Conservation (phyloP, 495 filamentous ascomycete genomes). For the Chaetomium cochliodes region DNA sequence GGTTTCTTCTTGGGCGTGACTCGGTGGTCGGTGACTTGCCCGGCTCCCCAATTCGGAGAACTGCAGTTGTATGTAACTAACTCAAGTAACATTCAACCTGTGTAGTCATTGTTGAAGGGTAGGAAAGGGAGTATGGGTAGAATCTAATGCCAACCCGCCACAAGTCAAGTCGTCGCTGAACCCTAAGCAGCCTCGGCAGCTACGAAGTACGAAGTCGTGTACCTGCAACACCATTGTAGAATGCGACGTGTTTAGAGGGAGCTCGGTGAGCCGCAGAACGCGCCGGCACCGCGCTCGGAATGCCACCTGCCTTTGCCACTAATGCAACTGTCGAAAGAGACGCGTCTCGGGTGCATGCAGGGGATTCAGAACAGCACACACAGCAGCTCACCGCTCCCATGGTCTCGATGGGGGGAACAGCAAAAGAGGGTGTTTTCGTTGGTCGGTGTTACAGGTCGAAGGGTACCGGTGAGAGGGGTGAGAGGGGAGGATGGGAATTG, state of each 20-base stretch:
- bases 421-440: neutral
- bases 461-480: neutral
- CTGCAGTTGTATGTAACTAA: too few relatives aligned
- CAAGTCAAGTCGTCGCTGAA: neutral
- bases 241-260: neutral
- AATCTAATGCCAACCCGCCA: neutral
- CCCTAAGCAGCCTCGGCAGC: neutral
- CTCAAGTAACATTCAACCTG: too few relatives aligned
- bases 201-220: too few relatives aligned
- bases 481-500: slow-evolving; percentile 13
- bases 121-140: neutral
- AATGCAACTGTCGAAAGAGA: neutral
- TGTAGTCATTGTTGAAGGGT: too few relatives aligned
- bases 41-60: too few relatives aligned
- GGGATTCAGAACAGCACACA: slow-evolving; percentile 8
- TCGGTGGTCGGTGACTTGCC: too few relatives aligned
- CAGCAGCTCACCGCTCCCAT: slow-evolving; percentile 12
- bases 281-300: neutral
- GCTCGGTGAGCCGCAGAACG: neutral
- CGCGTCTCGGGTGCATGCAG: neutral
- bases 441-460: neutral
- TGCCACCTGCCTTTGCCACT: neutral
- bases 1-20: too few relatives aligned
- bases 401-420: neutral
- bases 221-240: neutral